These are phyloP conservation scores for Cyberlindnera bimundalis DNA, from an alignment of 805 yeast genomes.

Conservation along the genomic window DNA sequence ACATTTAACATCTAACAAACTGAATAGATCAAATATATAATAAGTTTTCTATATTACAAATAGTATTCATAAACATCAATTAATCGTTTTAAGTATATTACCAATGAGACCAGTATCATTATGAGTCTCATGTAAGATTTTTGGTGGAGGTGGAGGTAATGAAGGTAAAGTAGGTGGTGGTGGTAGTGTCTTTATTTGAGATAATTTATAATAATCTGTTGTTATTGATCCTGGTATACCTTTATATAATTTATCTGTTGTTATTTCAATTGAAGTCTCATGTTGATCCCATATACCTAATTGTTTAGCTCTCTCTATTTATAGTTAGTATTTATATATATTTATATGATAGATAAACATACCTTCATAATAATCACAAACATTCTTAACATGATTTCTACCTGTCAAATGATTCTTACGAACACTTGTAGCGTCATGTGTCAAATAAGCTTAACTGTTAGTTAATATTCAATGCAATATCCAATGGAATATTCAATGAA, in stretches of 20 bases:
- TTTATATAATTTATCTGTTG: slow-evolving; percentile 16
- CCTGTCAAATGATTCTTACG: slow-evolving; percentile 78
- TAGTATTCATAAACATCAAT: too few relatives aligned
- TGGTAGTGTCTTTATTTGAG: slow-evolving; percentile 21
- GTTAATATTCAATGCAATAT: background rate
- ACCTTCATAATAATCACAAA: slow-evolving; percentile 69
- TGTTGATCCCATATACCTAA: slow-evolving; percentile 31
- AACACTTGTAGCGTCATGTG: slow-evolving; percentile 88
- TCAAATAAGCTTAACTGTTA: slow-evolving; percentile 50
- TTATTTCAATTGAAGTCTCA: slow-evolving; percentile 24
- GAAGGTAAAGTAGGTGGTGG: slow-evolving; percentile 26
- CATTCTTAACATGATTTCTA: slow-evolving; percentile 65
- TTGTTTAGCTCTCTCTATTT: slow-evolving; percentile 27
- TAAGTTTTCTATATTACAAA: too few relatives aligned
- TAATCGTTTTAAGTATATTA: slow-evolving; percentile 22
- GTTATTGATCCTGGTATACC: slow-evolving; percentile 33
- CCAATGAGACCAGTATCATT: slow-evolving; percentile 18
- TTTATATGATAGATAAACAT: too few relatives aligned
- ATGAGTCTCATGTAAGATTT: slow-evolving; percentile 14
- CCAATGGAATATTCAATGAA: too few relatives aligned
- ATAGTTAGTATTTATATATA: slow-evolving; percentile 8
- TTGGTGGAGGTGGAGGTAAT: slow-evolving; percentile 27
- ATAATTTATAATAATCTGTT: slow-evolving; percentile 20
- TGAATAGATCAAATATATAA: too few relatives aligned
- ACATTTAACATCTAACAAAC: too few relatives aligned